phyloP scores from a whole-genome alignment of 352 stramenopile genomes.

The Globisporangium canariense region DNA sequence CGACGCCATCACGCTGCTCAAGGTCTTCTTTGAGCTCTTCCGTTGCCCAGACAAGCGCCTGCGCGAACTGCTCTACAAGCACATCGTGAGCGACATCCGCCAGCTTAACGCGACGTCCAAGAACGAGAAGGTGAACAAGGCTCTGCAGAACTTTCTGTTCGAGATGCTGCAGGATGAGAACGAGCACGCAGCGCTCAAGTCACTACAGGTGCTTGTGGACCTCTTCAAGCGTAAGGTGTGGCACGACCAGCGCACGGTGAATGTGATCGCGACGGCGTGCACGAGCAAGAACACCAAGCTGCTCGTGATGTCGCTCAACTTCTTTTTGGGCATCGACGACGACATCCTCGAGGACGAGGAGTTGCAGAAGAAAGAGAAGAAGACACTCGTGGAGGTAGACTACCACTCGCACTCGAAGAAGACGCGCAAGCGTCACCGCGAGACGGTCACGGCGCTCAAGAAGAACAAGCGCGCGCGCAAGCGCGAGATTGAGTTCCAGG shows the following conservation, averaged over 20 bases:
- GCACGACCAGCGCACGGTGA: constrained; percentile 96
- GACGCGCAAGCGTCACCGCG: constrained; percentile 88
- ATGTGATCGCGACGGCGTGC: constrained; percentile 94
- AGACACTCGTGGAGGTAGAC: constrained; percentile 84
- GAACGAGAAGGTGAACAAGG: constrained; percentile 95
- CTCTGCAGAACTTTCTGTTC: constrained; percentile 95
- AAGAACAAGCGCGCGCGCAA: constrained; percentile 90
- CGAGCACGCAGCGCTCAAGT: constrained; percentile 85
- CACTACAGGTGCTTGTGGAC: constrained; percentile 91
- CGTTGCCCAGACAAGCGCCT: constrained; percentile 95
- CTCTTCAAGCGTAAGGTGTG: constrained; percentile 97
- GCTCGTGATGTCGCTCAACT: constrained; percentile 91
- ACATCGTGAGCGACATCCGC: constrained; percentile 95
- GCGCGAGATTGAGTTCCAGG: constrained; percentile 66
- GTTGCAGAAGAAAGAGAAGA: constrained; percentile 87
- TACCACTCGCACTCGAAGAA: constrained; percentile 97
- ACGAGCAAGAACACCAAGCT: constrained; percentile 85
- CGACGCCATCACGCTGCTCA: constrained; percentile 90
- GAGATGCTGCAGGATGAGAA: constrained; percentile 91
- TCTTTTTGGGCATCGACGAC: constrained; percentile 98
- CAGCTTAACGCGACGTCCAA: constrained; percentile 87
- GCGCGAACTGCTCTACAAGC: constrained; percentile 92
- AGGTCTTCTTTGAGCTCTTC: constrained; percentile 97
- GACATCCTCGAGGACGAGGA: constrained; percentile 96
- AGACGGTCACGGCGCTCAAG: constrained; percentile 81